Percentiles rank a stretch among this genome's conserved stretches.
Evolutionary conservation across 495 filamentous ascomycete species (phyloP).

Genomic region (Tuber borchii): DNA sequence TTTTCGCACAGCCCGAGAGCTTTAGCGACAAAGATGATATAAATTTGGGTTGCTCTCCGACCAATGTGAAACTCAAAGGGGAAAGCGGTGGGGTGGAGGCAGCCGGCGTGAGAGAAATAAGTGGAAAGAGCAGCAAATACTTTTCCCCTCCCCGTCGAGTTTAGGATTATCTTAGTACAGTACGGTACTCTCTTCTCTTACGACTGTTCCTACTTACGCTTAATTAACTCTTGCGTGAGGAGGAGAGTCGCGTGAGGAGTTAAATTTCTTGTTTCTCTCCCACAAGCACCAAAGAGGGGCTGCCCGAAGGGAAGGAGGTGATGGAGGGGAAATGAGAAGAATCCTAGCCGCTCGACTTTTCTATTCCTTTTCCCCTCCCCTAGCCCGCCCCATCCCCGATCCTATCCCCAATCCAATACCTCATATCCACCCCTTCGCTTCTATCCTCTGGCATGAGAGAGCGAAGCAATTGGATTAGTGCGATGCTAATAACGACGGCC

Average conservation of each 20-base stretch:
- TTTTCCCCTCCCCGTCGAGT: neutral
- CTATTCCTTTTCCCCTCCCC: neutral
- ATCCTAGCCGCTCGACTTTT: neutral
- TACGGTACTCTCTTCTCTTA: neutral
- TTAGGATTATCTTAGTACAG: neutral
- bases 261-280: neutral
- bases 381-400: neutral
- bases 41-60: constrained; percentile 36
- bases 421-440: neutral
- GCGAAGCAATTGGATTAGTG: neutral
- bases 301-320: neutral
- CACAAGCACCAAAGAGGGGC: neutral
- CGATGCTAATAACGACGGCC: neutral
- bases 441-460: neutral
- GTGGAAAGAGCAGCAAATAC: neutral
- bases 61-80: constrained; percentile 37
- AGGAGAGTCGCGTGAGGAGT: neutral
- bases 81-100: constrained; percentile 24
- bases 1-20: constrained; percentile 33
- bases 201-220: neutral
- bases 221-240: neutral
- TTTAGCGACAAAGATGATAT: constrained; percentile 24
- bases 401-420: neutral
- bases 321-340: neutral
- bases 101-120: constrained; percentile 14